Conservation (phyloP, 148 eudicot species). For the Amaranthus cruentus region DNA sequence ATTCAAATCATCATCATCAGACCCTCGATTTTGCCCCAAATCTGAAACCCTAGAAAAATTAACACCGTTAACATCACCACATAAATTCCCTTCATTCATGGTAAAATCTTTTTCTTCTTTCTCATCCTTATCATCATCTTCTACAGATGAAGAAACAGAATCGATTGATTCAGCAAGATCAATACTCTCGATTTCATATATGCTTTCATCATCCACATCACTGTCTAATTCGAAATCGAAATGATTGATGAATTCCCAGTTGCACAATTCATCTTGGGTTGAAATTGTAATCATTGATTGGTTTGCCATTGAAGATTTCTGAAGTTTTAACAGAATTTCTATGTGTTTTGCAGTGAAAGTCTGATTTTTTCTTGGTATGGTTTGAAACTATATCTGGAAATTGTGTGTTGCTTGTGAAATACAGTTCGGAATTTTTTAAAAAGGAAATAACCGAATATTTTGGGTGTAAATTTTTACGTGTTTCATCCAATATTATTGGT, state of each 20-base stretch:
- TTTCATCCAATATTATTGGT: constrained; percentile 20
- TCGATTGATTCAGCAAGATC: constrained; percentile 16
- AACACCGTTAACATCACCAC: constrained; percentile 21
- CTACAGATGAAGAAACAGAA: constrained; percentile 24
- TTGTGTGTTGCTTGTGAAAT: constrained; percentile 1
- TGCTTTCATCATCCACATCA: constrained; percentile 7
- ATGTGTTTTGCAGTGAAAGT: background rate
- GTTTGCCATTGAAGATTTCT: constrained; percentile 17
- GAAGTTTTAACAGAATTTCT: background rate
- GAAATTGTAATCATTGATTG: constrained; percentile 8
- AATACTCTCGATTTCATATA: constrained; percentile 10
- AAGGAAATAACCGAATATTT: background rate
- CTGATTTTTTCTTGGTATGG: background rate
- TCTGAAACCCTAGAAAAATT: background rate
- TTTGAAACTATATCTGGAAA: background rate
- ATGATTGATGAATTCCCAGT: constrained; percentile 43
- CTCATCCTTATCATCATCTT: background rate
- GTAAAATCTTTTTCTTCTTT: background rate
- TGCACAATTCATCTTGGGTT: constrained; percentile 28
- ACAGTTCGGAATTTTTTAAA: background rate
- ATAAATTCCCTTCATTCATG: background rate
- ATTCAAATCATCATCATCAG: background rate
- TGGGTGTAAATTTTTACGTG: constrained; percentile 20
- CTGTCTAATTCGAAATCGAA: constrained; percentile 27
- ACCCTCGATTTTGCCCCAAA: background rate